Percentiles rank a stretch among this genome's conserved stretches.
Evolutionary conservation across 2,329 filamentous ascomycete species (phyloP).

Genomic region (Neopestalotiopsis clavispora): DNA sequence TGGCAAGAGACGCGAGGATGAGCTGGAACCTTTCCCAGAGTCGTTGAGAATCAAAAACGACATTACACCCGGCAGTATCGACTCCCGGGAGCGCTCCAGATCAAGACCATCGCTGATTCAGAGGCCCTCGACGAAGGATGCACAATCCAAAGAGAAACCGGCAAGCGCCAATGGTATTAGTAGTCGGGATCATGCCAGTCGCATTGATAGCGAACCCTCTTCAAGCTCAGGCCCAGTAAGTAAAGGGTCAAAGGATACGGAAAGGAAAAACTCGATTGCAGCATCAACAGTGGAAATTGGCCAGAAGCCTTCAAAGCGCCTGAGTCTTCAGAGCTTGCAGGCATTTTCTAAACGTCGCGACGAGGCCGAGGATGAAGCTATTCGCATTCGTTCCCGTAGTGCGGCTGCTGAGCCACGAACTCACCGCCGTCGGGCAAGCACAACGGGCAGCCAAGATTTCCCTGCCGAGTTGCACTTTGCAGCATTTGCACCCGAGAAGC

Average conservation of each 20-base stretch:
- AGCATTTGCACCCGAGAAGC: constrained; percentile 9
- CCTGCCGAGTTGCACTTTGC: constrained; percentile 1
- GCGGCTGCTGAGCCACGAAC: neutral
- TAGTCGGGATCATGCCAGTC: neutral
- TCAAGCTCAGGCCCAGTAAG: neutral
- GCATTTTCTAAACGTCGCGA: constrained; percentile 19
- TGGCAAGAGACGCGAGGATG: constrained; percentile 13
- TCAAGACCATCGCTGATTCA: neutral
- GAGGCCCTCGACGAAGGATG: neutral
- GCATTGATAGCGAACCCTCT: no score
- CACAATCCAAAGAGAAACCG: neutral
- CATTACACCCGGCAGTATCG: neutral
- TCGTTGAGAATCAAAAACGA: constrained; percentile 20
- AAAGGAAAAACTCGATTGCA: constrained; percentile 26
- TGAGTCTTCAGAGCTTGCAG: constrained; percentile 27
- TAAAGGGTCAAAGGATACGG: neutral
- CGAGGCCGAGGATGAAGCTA: constrained; percentile 20
- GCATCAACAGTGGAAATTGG: constrained; percentile 20
- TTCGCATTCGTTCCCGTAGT: constrained; percentile 22
- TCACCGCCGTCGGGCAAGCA: neutral
- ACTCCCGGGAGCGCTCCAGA: neutral
- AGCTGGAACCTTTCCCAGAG: constrained; percentile 25
- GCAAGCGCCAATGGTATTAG: neutral
- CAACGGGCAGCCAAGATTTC: constrained; percentile 2
- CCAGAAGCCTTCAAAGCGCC: constrained; percentile 25